Evolutionary conservation across 1,284 basidiomycete species (phyloP).

Genomic region (Cutaneotrichosporon cavernicola): DNA sequence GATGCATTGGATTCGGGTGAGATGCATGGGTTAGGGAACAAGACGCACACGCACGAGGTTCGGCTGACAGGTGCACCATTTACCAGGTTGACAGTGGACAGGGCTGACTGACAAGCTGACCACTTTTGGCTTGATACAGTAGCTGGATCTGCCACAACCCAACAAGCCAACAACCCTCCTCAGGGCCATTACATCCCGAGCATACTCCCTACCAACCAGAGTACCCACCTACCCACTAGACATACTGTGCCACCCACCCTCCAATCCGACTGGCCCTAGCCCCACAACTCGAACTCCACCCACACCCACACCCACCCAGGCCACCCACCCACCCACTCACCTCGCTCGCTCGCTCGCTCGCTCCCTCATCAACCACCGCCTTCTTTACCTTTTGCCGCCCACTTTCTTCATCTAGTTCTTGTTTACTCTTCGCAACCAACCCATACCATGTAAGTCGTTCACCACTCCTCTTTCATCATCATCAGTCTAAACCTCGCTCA

Average conservation of each 20-base stretch:
- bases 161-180: background rate
- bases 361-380: background rate
- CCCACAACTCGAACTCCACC: background rate
- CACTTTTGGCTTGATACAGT: too few relatives aligned
- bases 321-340: background rate
- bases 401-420: background rate
- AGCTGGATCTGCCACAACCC: background rate
- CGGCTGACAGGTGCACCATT: too few relatives aligned
- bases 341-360: background rate
- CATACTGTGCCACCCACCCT: too few relatives aligned
- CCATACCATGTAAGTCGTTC: background rate
- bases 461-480: background rate
- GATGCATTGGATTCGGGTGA: too few relatives aligned
- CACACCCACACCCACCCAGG: background rate
- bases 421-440: conserved; percentile 2
- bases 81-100: too few relatives aligned
- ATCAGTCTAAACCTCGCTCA: background rate
- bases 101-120: too few relatives aligned
- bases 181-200: background rate
- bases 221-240: too few relatives aligned
- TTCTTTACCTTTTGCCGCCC: background rate
- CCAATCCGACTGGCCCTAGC: background rate
- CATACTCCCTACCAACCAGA: too few relatives aligned
- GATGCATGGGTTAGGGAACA: too few relatives aligned
- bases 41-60: too few relatives aligned